Evolutionary conservation across 1,284 basidiomycete species (phyloP).

Genomic region (Trichosporon sp.): DNA sequence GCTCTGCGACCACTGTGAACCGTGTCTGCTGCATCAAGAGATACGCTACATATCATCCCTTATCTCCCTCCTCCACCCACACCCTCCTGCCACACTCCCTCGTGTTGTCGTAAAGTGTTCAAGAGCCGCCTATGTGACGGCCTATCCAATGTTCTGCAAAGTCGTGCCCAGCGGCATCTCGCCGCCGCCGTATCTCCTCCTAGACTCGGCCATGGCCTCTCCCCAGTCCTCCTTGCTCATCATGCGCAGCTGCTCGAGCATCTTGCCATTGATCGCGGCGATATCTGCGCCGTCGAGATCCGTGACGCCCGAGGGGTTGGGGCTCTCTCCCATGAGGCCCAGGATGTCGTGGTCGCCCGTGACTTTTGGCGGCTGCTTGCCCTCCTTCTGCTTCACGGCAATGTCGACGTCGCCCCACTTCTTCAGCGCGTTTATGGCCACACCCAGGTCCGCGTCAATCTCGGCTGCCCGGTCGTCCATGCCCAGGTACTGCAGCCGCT

Average conservation of each 20-base stretch:
- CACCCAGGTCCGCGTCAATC: constrained; percentile 28
- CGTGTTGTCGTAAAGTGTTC: too few relatives aligned
- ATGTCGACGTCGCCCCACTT: constrained; percentile 26
- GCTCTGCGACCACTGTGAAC: too few relatives aligned
- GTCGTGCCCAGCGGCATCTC: not conserved
- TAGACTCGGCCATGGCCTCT: constrained; percentile 22
- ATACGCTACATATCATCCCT: too few relatives aligned
- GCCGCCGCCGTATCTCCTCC: constrained; percentile 16
- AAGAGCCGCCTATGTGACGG: too few relatives aligned
- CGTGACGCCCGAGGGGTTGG: constrained; percentile 2
- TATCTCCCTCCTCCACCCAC: too few relatives aligned
- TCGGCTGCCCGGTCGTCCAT: constrained; percentile 15
- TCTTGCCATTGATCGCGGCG: constrained; percentile 28
- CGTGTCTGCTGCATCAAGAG: too few relatives aligned
- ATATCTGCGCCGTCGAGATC: constrained; percentile 24
- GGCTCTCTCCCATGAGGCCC: not conserved
- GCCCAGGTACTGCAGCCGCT: constrained; percentile 18
- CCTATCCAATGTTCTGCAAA: not conserved
- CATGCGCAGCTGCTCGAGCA: constrained; percentile 23
- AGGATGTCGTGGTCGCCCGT: not conserved
- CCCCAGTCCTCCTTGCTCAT: constrained; percentile 25
- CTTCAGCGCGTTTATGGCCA: constrained; percentile 24
- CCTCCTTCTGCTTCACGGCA: constrained; percentile 3
- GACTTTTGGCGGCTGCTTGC: not conserved
- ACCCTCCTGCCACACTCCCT: too few relatives aligned